Base-by-base conservation (phyloP, 1,284 basidiomycete genomes). In the Spongispora temasekensis region DNA sequence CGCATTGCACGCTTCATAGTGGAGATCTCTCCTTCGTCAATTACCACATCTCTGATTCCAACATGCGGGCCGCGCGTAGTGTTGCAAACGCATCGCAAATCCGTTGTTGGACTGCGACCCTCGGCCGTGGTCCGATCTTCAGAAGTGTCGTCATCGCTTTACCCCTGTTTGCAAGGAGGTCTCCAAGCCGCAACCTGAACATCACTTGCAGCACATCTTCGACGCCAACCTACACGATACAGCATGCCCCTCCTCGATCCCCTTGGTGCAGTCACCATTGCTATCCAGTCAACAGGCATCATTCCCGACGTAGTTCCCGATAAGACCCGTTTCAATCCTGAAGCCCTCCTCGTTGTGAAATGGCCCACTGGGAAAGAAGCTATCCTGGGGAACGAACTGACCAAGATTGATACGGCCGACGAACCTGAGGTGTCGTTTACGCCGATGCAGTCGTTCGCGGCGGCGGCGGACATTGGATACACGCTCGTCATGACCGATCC, bases 401-500 rank as follows among this genome's bases (percentile, higher is more conserved):
- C 77, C 2, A 74, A 74, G 9, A 74, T 78, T 4, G 79, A 84
- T 8, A 83, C 84, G 0, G 67, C 75, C 17, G 78, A 83, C 12
- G 85, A 86, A 64, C 87, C 87, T 1, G 68, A 76, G 5, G 76
- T 88, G 58, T 76, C 74, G 44, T 78, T 87, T 48, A 77, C 79
- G 8, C 82, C 84, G 4, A 75, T 82, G 71, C 62, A 72, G 51
- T 76, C 73, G 44, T 73, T 76, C 21, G 75, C 72, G 12, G 74
- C 74, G 53, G 69, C 70, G 56, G 72, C 68, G 2, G 81, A 81
- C 53, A 68, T 77, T 5, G 79, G 78, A 8, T 89, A 88, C 66
- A 88, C 88, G 3, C 75, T 89, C 27, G 83, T 83, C 32, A 83
- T 89, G 83, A 78, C 83, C n/a, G 87, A 89, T 68, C 87, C 87